Evolutionary conservation across 2,329 filamentous ascomycete genomes (phyloP), one percentile per base, ranked within the genome.

Genomic region (Diaporthe eres): DNA sequence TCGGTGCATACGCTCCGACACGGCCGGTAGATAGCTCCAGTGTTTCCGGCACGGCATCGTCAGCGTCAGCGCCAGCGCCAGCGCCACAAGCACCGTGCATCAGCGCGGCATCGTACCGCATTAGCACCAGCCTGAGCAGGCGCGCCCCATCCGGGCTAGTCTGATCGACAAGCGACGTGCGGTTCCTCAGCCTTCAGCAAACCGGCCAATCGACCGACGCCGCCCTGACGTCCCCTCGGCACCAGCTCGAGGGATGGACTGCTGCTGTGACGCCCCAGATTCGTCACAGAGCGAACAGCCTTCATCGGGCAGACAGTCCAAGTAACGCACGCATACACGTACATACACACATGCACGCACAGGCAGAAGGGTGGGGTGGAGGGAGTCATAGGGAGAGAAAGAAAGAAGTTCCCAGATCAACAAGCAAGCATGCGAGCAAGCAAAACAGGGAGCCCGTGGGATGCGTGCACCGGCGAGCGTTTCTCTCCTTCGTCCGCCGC

Each of bases 191-290:
- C 58, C 47, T 17, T 9, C 15, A 42, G 13, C 17, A 37, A 34
- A n/a, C 63, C 44, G 63, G 44, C 63, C 63, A 67, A 67, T 67
- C 44, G 44, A 37, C 63, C 44, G 44, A 39, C 63, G 44, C 44
- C 63, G 47, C 31, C 31, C 63, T 58, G 63, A 51, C 44, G 58
- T n/a, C 4, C 28, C 42, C 42, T 22, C 44, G 8, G 28, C 25
- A n/a, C 61, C 63, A 49, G 63, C 63, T 37, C 28, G 28, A 51
- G 22, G n/a, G 58, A 44, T 44, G 42, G 37, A 9, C 25, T 49
- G 58, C 58, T 63, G 63, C 44, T 25, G 63, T 67, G 63, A 67
- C 44, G 63, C 44, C 63, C 63, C 44, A 51, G 63, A 17, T 49
- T n/a, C 44, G 28, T 51, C 60, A 63, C 58, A 49, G 31, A 58